Base-by-base conservation (phyloP, 805 yeast genomes). In the Starmerella davenportii region DNA sequence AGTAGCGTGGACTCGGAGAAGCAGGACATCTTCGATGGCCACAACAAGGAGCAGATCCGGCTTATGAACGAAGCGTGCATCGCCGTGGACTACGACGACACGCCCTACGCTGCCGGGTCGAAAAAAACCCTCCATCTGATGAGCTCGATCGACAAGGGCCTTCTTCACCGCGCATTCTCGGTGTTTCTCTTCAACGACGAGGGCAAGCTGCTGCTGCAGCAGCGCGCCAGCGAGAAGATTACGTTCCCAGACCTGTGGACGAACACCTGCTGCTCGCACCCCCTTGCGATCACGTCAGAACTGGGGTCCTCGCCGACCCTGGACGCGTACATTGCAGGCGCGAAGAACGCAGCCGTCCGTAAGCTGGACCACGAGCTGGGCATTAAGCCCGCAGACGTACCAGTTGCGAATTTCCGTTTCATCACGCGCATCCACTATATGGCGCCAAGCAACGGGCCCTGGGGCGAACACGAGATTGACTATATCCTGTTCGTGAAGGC, bases 401-500 rank as follows among this genome's bases (percentile, higher is more conserved):
- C 87, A 4, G 43, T 70, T 14, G 76, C 75, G 3, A 62, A 69
- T 25, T 85, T 87, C 63, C 70, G 78, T 44, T 90, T 75, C 57
- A 65, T 90, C 52, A 87, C 95, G 17, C 74, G 96, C 61, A 90
- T 90, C 49, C 98, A 90, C 60, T 90, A 90, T 62, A 78, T 76
- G 66, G 84, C 95, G 5, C 72, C 77, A 3, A 65, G 72, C 45
- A 72, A 72, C 48, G 80, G 75, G 18, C 68, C 70, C 39, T 87
- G 96, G 96, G 96, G 96, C 34, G 98, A 87, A 57, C 98, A 87
- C 54, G 98, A 87, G 61, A 78, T 90, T 47, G 99, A 90, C 60
- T 90, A 90, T 59, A 90, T 90, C 48, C 66, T 90, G 52, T 74
- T 90, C 43, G 76, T 78, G 51, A 69, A 65, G 50, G 62, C 84